Evolutionary conservation across 768 basidiomycete species (phyloP), one percentile per base, ranked within the genome.

Genomic region (Lentinula edodes): DNA sequence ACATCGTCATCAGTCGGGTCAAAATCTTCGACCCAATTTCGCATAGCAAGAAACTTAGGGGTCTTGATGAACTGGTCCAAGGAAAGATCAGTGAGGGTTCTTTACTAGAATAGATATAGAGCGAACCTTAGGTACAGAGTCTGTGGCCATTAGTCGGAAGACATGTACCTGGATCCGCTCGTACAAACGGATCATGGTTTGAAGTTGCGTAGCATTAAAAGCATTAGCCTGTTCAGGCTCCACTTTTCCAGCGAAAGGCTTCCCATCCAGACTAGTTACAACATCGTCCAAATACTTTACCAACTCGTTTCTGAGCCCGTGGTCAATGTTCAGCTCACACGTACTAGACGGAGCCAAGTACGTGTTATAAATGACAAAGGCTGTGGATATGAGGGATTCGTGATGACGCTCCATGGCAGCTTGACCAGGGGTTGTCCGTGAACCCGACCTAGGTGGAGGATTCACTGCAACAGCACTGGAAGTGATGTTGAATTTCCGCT

Each of bases 271-370:
- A 65, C 76, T 87, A 52, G 87, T 88, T 65, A 95, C 90, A 32
- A 94, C 90, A 58, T 97, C 93, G 73, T 89, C 90, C 63, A 99
- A 82, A 72, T 98, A 98, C 66, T 88, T 90, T 62, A 93, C 90
- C 57, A 99, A 81, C 74, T 98, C 97, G 66, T 93, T 94, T 64
- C 97, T 88, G 42, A 99, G 80, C 42, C 90, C 92, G 72, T 99
- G 97, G 71, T 99, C 97, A 66, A 99, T 99, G 75, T 99, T 99
- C 63, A 99, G 84, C 75, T 98, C 97, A 75, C 90, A 93, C 62
- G 89, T 91, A 72, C 93, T 95, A 34, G 94, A 92, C 1, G 95
- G 95, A 0, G 96, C 97, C 23, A 99, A 87, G 70, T 98, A 99
- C 56, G 86, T 95, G 79, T 92, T 89, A 79, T 93, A 95, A 66